Evolutionary conservation across 1,139 yeast species (phyloP), one percentile per base, ranked within the genome.

Genomic region (Lodderomyces jiufengensis): DNA sequence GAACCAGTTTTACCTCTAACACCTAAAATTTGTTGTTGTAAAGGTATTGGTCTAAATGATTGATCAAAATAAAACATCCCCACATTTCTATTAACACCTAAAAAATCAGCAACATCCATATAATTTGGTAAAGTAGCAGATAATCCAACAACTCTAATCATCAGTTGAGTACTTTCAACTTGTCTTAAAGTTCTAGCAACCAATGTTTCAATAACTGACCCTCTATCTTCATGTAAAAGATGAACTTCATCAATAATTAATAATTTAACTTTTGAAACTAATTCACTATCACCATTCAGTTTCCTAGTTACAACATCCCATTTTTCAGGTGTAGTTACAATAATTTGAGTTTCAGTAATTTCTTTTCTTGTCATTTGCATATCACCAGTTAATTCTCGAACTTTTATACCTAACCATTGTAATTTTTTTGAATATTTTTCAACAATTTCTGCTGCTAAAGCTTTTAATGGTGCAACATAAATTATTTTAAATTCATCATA

Each of bases 281-380:
- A 63, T 44, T 90, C 96, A 34, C 80, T 81, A 53, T 88, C 97
- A 39, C 97, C 92, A 35, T 69, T 73, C 55, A 76, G 84, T 52
- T 92, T 92, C 55, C 98, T 75, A 0, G 98, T 92, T 1, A 92
- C 97, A 9, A 92, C 97, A 66, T 92, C 99, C 99, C 99, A 92
- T 61, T 92, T 92, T 57, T 92, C 98, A 0, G 98, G 98, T 0
- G 98, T 92, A 0, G 97, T 92, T 6, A 92, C 97, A 48, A 92
- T 85, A 29, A 92, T 73, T 56, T 92, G 98, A 1, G 97, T 92
- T 1, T 77, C 75, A 52, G 80, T 61, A 26, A 92, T 87, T 57
- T 92, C 97, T 10, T 80, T 76, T 48, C 81, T 78, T 0, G 95
- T 84, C 35, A 94, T 63, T 52, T 92, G 97, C 95, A 94, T 92